Evolutionary conservation across 164 flowering plant species (phyloP).

Genomic region (Aristolochia contorta): DNA sequence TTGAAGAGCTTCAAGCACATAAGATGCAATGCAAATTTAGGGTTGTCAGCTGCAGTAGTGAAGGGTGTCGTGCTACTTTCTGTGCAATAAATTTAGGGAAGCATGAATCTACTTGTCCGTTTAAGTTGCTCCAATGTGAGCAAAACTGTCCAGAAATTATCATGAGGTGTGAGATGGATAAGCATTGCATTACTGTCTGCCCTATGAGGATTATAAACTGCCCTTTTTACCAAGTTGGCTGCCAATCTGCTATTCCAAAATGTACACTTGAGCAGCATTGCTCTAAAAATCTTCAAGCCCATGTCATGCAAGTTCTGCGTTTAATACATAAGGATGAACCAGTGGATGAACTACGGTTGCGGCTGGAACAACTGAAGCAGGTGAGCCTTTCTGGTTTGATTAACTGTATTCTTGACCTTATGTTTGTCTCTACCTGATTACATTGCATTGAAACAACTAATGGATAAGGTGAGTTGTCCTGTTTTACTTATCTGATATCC

Average conservation of each 20-base stretch:
- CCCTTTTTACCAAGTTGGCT: constrained; percentile 69
- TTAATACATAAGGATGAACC: constrained; percentile 42
- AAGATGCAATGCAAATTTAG: constrained; percentile 37
- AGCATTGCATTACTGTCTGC: constrained; percentile 83
- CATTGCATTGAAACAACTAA: no score
- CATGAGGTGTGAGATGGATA: constrained; percentile 85
- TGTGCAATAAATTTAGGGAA: constrained; percentile 46
- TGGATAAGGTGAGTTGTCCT: neutral
- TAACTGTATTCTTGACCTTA: no score
- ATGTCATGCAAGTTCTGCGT: constrained; percentile 40
- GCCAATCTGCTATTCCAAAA: constrained; percentile 42
- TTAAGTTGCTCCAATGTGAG: constrained; percentile 71
- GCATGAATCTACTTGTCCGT: constrained; percentile 64
- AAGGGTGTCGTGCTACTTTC: constrained; percentile 47
- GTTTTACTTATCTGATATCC: neutral
- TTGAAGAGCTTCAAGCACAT: constrained; percentile 46
- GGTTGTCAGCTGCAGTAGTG: constrained; percentile 42
- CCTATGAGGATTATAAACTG: constrained; percentile 85
- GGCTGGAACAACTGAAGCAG: constrained; percentile 36
- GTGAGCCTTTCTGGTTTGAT: constrained; percentile 24
- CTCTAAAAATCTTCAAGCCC: constrained; percentile 40
- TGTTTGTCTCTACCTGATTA: no score
- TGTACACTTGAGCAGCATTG: constrained; percentile 37
- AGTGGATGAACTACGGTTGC: constrained; percentile 28
- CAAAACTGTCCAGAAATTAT: constrained; percentile 55